These are phyloP conservation scores for Pythium brassicae DNA, from an alignment of 352 stramenopile genomes.

Conservation along the genomic window DNA sequence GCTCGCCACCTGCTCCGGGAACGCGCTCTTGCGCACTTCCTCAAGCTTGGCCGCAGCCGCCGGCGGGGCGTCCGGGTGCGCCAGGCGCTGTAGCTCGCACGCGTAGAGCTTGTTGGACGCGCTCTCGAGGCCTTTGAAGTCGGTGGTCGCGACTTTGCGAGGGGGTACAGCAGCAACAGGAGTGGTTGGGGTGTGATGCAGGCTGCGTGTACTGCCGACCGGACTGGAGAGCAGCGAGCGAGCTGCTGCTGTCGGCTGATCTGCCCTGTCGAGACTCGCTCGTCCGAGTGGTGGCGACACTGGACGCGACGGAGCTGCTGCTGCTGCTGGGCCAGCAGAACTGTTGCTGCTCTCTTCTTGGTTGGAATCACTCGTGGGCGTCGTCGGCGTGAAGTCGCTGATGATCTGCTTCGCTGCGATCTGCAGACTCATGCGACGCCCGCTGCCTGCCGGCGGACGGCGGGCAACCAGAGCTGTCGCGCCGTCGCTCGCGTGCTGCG, in stretches of 20 bases:
- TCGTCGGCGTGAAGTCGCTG: slow-evolving; percentile 4
- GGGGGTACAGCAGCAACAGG: not conserved
- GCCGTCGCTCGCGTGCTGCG: not conserved
- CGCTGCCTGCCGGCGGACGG: not conserved
- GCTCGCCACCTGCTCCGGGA: slow-evolving; percentile 38
- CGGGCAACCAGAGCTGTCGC: not conserved
- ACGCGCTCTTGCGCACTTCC: slow-evolving; percentile 47
- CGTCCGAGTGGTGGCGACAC: not conserved
- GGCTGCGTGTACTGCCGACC: slow-evolving; percentile 1
- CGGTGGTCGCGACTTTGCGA: slow-evolving; percentile 29
- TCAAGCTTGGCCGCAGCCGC: slow-evolving; percentile 32
- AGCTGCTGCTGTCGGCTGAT: not conserved
- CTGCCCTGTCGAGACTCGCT: not conserved
- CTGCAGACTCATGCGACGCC: slow-evolving; percentile 24
- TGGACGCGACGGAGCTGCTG: not conserved
- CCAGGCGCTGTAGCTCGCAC: slow-evolving; percentile 21
- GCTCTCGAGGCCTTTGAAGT: slow-evolving; percentile 28
- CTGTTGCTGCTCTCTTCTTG: slow-evolving; percentile 8
- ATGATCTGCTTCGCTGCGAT: slow-evolving; percentile 34
- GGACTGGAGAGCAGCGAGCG: not conserved
- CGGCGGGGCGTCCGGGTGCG: slow-evolving; percentile 13
- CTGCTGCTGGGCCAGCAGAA: not conserved
- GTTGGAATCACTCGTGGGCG: slow-evolving; percentile 14
- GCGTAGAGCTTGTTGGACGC: slow-evolving; percentile 32
- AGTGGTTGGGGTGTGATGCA: not conserved